Base-by-base conservation (phyloP, 2,329 filamentous ascomycete genomes). In the Colletotrichum viniferum region DNA sequence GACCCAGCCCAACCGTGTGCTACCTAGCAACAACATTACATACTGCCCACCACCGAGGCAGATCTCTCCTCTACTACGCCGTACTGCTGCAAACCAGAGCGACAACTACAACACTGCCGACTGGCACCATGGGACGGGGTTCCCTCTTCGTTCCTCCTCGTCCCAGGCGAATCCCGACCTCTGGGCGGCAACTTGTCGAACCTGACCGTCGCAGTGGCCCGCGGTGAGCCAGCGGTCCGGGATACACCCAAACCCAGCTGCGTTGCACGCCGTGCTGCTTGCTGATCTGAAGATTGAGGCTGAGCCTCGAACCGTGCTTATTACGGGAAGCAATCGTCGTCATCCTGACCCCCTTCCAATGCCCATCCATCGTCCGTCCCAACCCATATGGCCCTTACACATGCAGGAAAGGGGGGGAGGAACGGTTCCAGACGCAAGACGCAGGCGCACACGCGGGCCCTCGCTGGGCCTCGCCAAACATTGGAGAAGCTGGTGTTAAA, bases 391-490 rank as follows among this genome's bases (percentile, higher is more conserved):
- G 43, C 34, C 28, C 16, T 71, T 60, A 14, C 48, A 69, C 43
- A 48, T 14, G 36, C 43, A 21, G 18, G 43, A 48, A 48, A 48
- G 43, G 65, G 52, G 62, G 63, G 65, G 38, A 55, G 63, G 56
- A 26, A 9, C 34, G 63, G 69, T 73, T 76, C 73, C 69, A 73
- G 73, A 55, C 63, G 26, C 65, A 58, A 48, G 52, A 30, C 52
- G 32, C 69, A 67, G 61, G 48, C 63, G 34, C 66, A 69, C 36
- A 69, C 56, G 66, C 64, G 43, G 69, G 56, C 69, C 24, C 24
- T 73, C 58, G 73, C 73, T 68, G 65, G 43, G 43, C 43, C 56
- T 73, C 64, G 73, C 43, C 69, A 73, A 66, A 75, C 61, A 75
- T 68, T 73, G 38, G 61, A 72, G 63, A 73, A 30, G 56, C 56